A percentile compares a stretch with the other conserved stretches of the same genome.
Evolutionary conservation across 345 rosid genomes (phyloP).

Genomic region (Hibiscus tridactylites): DNA sequence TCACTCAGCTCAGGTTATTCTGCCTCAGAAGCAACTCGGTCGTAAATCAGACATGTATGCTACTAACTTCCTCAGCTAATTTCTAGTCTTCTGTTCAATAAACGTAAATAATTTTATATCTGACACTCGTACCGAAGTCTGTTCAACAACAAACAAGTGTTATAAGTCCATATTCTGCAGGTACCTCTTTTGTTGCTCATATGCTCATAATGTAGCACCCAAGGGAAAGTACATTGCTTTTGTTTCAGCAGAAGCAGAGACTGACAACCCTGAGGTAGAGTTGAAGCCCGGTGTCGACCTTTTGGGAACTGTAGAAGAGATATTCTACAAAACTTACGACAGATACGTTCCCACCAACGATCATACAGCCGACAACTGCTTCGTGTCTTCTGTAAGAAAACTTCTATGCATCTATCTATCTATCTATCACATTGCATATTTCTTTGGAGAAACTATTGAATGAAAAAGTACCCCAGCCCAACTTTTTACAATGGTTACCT

Average conservation of each 20-base stretch:
- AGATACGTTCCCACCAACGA: constrained; percentile 61
- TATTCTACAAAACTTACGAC: constrained; percentile 80
- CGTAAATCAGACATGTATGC: constrained; percentile 89
- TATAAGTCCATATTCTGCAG: constrained; percentile 18
- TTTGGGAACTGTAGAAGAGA: constrained; percentile 69
- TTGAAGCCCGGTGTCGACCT: constrained; percentile 74
- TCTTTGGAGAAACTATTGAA: no score
- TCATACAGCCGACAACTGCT: constrained; percentile 51
- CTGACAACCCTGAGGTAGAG: constrained; percentile 69
- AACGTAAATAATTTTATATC: no score
- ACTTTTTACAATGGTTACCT: neutral
- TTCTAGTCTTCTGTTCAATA: neutral
- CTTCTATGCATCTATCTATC: neutral
- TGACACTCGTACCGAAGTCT: no score
- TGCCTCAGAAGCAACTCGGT: constrained; percentile 90
- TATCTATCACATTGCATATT: neutral
- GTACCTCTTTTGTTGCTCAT: constrained; percentile 95
- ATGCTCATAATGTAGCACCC: constrained; percentile 91
- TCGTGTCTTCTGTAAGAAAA: constrained; percentile 63
- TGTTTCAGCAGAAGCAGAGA: constrained; percentile 89
- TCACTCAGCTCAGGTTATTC: constrained; percentile 86
- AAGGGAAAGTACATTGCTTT: constrained; percentile 89
- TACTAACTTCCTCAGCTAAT: neutral
- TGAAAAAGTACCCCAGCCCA: neutral
- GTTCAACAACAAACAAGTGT: no score